Base-by-base conservation (phyloP, 2,329 filamentous ascomycete species). In the Pseudogymnoascus sp. region DNA sequence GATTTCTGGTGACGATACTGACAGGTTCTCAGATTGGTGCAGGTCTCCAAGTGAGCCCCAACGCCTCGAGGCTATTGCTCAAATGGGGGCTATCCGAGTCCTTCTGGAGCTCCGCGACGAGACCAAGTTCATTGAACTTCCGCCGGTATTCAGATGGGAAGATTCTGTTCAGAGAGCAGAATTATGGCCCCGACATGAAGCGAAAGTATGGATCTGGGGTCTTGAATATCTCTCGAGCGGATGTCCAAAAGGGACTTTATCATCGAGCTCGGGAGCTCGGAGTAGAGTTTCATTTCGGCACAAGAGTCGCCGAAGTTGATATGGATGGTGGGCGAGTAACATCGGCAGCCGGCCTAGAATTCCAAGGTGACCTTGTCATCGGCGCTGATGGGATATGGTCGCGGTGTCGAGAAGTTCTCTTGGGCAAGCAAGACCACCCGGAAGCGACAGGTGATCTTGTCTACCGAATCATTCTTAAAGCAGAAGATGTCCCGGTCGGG, bases 391-490 rank as follows among this genome's bases (percentile, higher is more conserved):
- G 65, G 13, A 63, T 67, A 31, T 60, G 62, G 19, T 65, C 63
- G 26, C 63, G 46, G 31, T 62, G 60, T 11, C 37, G 65, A 56
- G 46, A 62, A 29, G 40, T 38, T 7, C 59, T 63, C 7, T 15
- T 65, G 19, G 35, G 46, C 6, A 40, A 61, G 7, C 21, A 50
- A n/a, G 50, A 61, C 21, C 13, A 42, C 19, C 26, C 26, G 1
- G 56, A 59, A 29, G 56, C 60, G 4, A 63, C 62, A 13, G 62
- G 62, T 1, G 86, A 89, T 70, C 72, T 89, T 13, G 87, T 86
- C 1, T 89, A 88, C 68, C 78, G 86, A 1, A 82, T 88, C 35
- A 80, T 87, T 0, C 75, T 89, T 2, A 72, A 75, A 0, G 69
- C 81, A 0, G 78, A 83, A 7, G 76, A 85, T 31, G 77, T 88